These are phyloP conservation scores for Calendula officinalis DNA, from an alignment of 129 eudicot genomes.

Conservation along the genomic window DNA sequence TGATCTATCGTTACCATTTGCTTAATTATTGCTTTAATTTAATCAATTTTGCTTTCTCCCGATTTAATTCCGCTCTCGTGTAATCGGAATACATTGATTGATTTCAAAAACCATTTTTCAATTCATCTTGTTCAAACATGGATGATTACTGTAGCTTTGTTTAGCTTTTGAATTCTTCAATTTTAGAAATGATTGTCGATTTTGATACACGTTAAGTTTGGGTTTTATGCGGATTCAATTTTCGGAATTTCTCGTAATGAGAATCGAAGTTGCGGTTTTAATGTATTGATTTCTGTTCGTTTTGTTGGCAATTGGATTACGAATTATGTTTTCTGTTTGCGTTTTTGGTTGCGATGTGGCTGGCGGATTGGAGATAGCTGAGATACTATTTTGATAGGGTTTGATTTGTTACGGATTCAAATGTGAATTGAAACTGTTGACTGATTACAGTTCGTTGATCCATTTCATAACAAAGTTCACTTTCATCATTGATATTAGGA, in stretches of 20 bases:
- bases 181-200: slow-evolving; percentile 4
- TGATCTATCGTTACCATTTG: slow-evolving; percentile 26
- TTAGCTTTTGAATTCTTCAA: slow-evolving; percentile 12
- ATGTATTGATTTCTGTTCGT: slow-evolving; percentile 4
- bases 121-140: slow-evolving; percentile 2
- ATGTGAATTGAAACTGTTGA: slow-evolving; percentile 29
- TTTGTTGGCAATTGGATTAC: slow-evolving; percentile 22
- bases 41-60: slow-evolving; percentile 12
- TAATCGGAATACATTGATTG: slow-evolving; percentile 13
- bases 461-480: background rate
- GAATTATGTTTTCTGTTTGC: slow-evolving; percentile 3
- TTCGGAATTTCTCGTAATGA: slow-evolving; percentile 3
- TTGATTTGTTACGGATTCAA: slow-evolving; percentile 16
- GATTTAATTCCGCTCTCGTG: slow-evolving; percentile 12
- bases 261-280: slow-evolving; percentile 15
- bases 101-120: slow-evolving; percentile 11
- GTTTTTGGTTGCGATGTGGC: slow-evolving; percentile 8
- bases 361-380: slow-evolving; percentile 12
- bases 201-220: slow-evolving; percentile 15
- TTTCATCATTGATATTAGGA: slow-evolving; percentile 5
- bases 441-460: slow-evolving; percentile 17
- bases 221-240: slow-evolving; percentile 17
- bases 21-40: slow-evolving; percentile 21
- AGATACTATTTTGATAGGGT: slow-evolving; percentile 22
- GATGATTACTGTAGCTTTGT: slow-evolving; percentile 21